Base-by-base conservation (phyloP, 1,139 yeast genomes). In the Suhomyces coccinellae region DNA sequence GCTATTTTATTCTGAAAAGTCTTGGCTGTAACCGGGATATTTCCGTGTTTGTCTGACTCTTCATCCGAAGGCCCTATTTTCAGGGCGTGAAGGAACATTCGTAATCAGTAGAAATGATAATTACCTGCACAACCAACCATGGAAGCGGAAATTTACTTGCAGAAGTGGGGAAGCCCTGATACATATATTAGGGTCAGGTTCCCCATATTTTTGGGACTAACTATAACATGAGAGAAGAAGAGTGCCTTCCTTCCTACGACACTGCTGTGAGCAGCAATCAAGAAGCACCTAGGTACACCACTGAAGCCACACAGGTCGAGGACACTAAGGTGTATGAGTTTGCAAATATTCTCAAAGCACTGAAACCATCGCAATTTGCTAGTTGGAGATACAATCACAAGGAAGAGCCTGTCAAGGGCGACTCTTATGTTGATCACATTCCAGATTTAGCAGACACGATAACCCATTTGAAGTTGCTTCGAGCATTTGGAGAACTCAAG, bases 401-500 rank as follows among this genome's bases (percentile, higher is more conserved):
- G 10, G 27, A 12, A 6, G 13, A 24, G n/a, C 11, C n/a, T 6
- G 17, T 4, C 15, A 29, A 33, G 4, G 13, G 22, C 13, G 35
- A 31, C 6, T n/a, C 20, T 8, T 38, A 36, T 22, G 24, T 46
- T 29, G 48, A 40, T 5, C 49, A 47, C 20, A 43, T 46, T 20
- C 54, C 51, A 3, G 35, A 44, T 44, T 43, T 47, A n/a, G 38
- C 48, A 26, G 53, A 50, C 24, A 46, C 48, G 44, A 48, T 62
- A 7, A 59, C 65, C 6, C 74, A 69, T 52, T 56, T 71, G 43
- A 67, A 63, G 54, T 55, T 71, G 26, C 49, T 71, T 22, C 58
- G 56, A 36, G 62, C 67, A 1, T 66, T 71, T 46, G 51, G 49
- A 22, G 56, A 50, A 6, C 56, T 69, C 48, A 62, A 65, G 38